Conservation (phyloP, 2,329 filamentous ascomycete genomes). For the Trichoderma sp. region DNA sequence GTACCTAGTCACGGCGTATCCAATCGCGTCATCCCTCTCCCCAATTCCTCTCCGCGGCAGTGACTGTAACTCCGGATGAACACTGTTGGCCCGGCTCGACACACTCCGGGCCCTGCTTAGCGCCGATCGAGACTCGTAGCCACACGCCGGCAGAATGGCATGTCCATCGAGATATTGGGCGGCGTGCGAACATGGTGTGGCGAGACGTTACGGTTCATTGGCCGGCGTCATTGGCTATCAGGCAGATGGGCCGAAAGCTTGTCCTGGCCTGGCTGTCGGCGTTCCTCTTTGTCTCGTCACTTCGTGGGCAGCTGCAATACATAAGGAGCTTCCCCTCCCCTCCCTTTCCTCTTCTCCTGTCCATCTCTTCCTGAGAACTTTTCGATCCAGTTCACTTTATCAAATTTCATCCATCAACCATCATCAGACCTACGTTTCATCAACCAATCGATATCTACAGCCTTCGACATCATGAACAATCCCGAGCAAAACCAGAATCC, state of each 20-base stretch:
- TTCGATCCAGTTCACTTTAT: not conserved
- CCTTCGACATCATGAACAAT: slow-evolving; percentile 23
- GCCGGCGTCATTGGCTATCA: slow-evolving; percentile 24
- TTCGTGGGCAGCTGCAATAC: slow-evolving; percentile 4
- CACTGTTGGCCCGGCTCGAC: not conserved
- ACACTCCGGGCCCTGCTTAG: not conserved
- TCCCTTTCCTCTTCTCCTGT: not conserved
- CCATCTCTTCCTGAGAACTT: not conserved
- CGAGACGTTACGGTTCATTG: slow-evolving; percentile 20
- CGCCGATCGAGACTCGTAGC: slow-evolving; percentile 26
- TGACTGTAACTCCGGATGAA: not conserved
- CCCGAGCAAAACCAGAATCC: slow-evolving; percentile 35
- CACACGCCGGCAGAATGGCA: slow-evolving; percentile 13
- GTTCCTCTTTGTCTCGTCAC: not conserved
- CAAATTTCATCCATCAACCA: not conserved
- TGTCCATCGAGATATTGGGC: slow-evolving; percentile 17
- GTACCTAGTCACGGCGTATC: slow-evolving; percentile 5
- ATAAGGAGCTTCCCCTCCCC: slow-evolving; percentile 27
- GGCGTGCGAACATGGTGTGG: slow-evolving; percentile 25
- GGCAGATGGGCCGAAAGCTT: slow-evolving; percentile 27
- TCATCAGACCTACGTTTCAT: not conserved
- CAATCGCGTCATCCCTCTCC: slow-evolving; percentile 5
- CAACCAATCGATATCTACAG: not conserved
- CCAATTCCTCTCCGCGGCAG: no score
- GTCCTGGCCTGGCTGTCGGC: slow-evolving; percentile 12